Base-by-base conservation (phyloP, 2,329 filamentous ascomycete species). In the Rasamsonia emersonii region DNA sequence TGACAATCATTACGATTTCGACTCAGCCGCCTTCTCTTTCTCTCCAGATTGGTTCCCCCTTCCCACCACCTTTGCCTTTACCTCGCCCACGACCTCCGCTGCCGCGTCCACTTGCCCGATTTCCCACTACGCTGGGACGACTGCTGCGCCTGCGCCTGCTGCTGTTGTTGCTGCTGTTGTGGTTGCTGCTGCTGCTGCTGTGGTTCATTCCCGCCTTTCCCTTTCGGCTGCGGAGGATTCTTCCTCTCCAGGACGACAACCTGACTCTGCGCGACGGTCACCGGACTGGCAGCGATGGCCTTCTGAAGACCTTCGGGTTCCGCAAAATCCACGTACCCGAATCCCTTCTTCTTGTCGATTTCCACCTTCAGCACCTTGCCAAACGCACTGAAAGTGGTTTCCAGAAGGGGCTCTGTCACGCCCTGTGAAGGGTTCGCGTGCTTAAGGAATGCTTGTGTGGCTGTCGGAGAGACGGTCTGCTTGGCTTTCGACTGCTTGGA, bases 311-410 rank as follows among this genome's bases (percentile, higher is more conserved):
- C 71, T 6, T 79, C 76, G 1, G 79, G 71, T 14, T 86, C 78
- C 7, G 74, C 72, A 61, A 95, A 96, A 41, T 94, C 84, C 23
- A 93, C 80, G 53, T 95, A 94, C 2, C 86, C 89, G 49, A 94
- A 93, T 0, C 86, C 86, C 57, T 95, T 95, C 49, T 88, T 82
- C 57, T 86, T 88, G 54, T 96, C 89, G 33, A 96, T 89, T 47
- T 95, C 89, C 11, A 94, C 84, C 43, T 77, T 81, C 1, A 75
- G 75, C 27, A 95, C 74, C 1, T 73, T 58, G 2, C 89, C 89
- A 46, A 86, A 93, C 0, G 64, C 59, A 26, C 78, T 71, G 52
- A 96, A 76, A 1, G 82, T 78, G 44, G 81, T 73, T 46, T 81
- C 78, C 2, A 96, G 74, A 0, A 86, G 61, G 0, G 79, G 65